Conservation (phyloP, 768 basidiomycete species). For the Russula sp. region DNA sequence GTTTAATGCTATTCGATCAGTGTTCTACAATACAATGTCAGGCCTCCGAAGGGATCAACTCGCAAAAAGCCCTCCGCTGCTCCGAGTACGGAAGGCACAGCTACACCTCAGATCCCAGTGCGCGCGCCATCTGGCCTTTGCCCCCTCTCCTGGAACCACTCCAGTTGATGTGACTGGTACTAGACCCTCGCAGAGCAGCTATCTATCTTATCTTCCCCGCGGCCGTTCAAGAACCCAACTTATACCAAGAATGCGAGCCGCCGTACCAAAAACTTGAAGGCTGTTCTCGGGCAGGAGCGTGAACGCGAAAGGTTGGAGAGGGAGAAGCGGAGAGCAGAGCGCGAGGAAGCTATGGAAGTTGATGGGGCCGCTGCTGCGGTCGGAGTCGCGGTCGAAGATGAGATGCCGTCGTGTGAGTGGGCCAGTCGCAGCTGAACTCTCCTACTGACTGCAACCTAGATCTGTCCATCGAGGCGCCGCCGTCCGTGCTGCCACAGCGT, state of each 20-base stretch:
- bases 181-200: conserved; percentile 69
- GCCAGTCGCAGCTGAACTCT: background rate
- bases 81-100: conserved; percentile 27
- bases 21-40: conserved; percentile 7
- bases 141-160: background rate
- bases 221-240: conserved; percentile 71
- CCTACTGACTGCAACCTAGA: conserved; percentile 35
- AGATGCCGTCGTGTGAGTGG: conserved; percentile 61
- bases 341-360: conserved; percentile 47
- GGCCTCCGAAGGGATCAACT: conserved; percentile 30
- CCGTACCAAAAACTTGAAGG: conserved; percentile 73
- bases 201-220: conserved; percentile 60
- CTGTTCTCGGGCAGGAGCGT: conserved; percentile 68
- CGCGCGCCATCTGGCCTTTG: conserved; percentile 1
- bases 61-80: conserved; percentile 27
- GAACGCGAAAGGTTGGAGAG: conserved; percentile 67
- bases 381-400: conserved; percentile 39
- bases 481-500: conserved; percentile 66
- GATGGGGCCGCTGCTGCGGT: conserved; percentile 34
- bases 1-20: background rate
- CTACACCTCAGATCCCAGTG: conserved; percentile 28
- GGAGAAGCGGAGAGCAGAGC: conserved; percentile 47
- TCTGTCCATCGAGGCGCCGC: conserved; percentile 77
- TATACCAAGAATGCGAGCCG: conserved; percentile 66
- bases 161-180: background rate